Conservation (phyloP, 768 basidiomycete genomes). For the Austroboletus festivus region DNA sequence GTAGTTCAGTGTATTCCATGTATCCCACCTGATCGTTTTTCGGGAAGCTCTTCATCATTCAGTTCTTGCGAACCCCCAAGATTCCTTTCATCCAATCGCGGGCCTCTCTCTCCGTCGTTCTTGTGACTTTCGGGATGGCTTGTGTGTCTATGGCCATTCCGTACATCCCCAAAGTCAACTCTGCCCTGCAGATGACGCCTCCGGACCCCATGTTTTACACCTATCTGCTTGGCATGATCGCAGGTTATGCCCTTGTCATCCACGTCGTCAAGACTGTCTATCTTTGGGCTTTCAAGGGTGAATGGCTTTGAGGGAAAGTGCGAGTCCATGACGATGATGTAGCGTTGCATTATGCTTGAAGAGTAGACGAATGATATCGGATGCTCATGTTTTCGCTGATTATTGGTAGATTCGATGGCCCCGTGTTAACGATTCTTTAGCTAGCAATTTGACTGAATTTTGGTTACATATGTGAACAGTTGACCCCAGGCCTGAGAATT, state of each 20-base stretch:
- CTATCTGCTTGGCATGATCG: conserved; percentile 22
- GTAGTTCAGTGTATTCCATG: background rate
- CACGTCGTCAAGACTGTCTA: conserved; percentile 29
- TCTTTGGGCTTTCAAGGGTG: conserved; percentile 26
- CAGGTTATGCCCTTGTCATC: conserved; percentile 23
- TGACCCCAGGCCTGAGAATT: background rate
- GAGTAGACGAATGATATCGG: background rate
- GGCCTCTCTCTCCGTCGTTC: conserved; percentile 25
- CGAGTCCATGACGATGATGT: background rate
- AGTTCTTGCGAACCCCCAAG: conserved; percentile 31
- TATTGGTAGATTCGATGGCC: too few relatives aligned
- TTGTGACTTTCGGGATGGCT: conserved; percentile 31
- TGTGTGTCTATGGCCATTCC: conserved; percentile 33
- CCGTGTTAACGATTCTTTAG: too few relatives aligned
- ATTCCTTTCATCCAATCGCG: conserved; percentile 32
- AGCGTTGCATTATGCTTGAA: too few relatives aligned
- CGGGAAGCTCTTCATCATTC: conserved; percentile 31
- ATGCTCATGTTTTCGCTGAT: background rate
- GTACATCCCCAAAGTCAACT: conserved; percentile 31
- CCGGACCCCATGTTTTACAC: conserved; percentile 28
- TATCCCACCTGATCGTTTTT: background rate
- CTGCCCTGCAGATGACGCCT: conserved; percentile 26
- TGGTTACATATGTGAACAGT: background rate
- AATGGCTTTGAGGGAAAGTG: conserved; percentile 23
- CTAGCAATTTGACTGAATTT: background rate